These are phyloP conservation scores for Rosa hybrid DNA, from an alignment of 331 rosid species.

Conservation along the genomic window DNA sequence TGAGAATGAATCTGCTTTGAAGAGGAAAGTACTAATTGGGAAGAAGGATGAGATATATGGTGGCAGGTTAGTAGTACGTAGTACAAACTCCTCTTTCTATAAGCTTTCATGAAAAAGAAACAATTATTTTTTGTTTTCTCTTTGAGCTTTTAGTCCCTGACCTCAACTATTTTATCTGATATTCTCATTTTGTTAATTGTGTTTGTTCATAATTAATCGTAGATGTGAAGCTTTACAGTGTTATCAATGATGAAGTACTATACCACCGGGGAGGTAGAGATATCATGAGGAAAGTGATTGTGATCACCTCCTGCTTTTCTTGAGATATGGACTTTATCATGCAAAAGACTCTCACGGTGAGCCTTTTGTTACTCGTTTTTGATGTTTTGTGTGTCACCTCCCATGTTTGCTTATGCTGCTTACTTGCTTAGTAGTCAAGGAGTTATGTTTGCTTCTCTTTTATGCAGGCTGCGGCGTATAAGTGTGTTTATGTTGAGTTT, in stretches of 20 bases:
- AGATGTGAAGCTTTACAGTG: constrained; percentile 61
- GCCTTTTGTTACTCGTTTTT: constrained; percentile 27
- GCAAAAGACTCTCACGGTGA: constrained; percentile 50
- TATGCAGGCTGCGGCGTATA: too few species aligned
- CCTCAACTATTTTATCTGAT: too few species aligned
- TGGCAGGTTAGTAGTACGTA: too few species aligned
- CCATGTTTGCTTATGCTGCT: background rate
- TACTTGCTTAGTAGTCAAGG: background rate
- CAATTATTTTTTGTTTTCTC: too few species aligned
- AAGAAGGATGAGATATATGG: too few species aligned
- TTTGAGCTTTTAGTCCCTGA: too few species aligned
- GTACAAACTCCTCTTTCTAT: too few species aligned
- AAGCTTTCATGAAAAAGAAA: too few species aligned
- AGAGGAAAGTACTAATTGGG: too few species aligned
- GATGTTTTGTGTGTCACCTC: background rate
- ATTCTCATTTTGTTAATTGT: constrained; percentile 10
- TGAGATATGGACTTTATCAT: constrained; percentile 45
- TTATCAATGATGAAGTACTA: constrained; percentile 59
- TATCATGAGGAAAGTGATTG: constrained; percentile 63
- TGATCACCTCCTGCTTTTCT: constrained; percentile 57
- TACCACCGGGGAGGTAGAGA: constrained; percentile 76
- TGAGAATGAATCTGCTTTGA: too few species aligned
- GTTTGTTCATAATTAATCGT: constrained; percentile 8
- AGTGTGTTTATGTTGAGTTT: too few species aligned
- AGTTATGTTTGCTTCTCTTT: background rate